These are phyloP conservation scores for Suillus alpinus DNA, from an alignment of 768 basidiomycete species.

Conservation along the genomic window DNA sequence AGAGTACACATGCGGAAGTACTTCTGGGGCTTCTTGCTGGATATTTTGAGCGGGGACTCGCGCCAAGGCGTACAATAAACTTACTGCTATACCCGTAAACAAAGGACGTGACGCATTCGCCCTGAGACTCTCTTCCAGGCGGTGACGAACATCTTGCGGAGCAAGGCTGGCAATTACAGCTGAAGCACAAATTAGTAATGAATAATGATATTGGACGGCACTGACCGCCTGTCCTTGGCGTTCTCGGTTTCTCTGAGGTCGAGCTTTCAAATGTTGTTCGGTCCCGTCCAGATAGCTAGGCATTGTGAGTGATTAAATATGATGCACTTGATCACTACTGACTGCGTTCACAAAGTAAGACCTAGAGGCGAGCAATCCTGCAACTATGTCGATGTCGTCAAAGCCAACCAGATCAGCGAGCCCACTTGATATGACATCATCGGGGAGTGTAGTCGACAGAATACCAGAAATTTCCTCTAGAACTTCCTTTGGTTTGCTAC, in stretches of 20 bases:
- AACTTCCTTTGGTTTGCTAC: conserved; percentile 5
- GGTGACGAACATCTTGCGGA: conserved; percentile 49
- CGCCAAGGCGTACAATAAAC: conserved; percentile 10
- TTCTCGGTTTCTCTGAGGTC: background rate
- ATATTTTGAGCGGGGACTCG: conserved; percentile 9
- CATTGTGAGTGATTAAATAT: background rate
- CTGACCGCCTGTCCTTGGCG: background rate
- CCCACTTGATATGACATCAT: conserved; percentile 76
- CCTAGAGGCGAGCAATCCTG: conserved; percentile 65
- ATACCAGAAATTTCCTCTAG: conserved; percentile 28
- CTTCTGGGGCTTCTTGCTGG: conserved; percentile 54
- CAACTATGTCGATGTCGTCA: conserved; percentile 77
- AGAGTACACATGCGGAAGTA: conserved; percentile 88
- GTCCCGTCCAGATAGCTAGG: background rate
- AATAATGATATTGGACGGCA: background rate
- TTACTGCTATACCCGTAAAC: conserved; percentile 55
- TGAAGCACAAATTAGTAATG: background rate
- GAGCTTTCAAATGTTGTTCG: background rate
- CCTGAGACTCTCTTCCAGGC: conserved; percentile 59
- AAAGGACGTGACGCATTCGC: conserved; percentile 65
- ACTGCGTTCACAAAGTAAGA: conserved; percentile 48
- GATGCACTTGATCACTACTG: conserved; percentile 10
- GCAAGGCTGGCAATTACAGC: conserved; percentile 31
- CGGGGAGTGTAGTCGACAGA: conserved; percentile 47
- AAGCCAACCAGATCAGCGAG: conserved; percentile 81